These are phyloP conservation scores for Dictyostelium purpureum DNA, from an alignment of 78 protist genomes.

Conservation along the genomic window DNA sequence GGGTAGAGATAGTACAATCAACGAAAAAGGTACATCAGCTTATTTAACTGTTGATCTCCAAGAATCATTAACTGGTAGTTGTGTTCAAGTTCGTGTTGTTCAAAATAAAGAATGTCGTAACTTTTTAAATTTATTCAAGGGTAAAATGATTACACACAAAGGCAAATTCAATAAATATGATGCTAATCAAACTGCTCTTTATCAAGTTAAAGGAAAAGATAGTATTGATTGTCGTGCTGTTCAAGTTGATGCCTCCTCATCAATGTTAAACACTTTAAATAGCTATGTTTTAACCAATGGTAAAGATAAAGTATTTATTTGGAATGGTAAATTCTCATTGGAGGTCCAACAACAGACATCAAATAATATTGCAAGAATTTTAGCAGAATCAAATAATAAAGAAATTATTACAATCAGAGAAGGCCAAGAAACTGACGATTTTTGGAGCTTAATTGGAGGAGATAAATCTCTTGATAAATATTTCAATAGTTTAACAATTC, in stretches of 20 bases:
- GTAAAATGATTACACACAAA: conserved; percentile 47
- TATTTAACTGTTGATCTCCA: conserved; percentile 73
- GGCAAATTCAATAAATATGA: conserved; percentile 38
- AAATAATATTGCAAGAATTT: not conserved
- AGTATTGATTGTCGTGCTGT: conserved; percentile 44
- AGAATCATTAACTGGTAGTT: conserved; percentile 39
- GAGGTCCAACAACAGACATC: conserved; percentile 2
- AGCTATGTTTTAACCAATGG: conserved; percentile 1
- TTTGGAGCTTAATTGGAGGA: conserved; percentile 8
- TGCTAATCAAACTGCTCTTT: not conserved
- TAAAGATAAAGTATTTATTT: conserved; percentile 17
- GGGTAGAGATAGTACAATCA: conserved; percentile 64
- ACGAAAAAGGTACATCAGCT: conserved; percentile 83
- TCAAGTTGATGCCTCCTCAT: conserved; percentile 2
- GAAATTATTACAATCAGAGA: not conserved
- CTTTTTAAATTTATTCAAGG: conserved; percentile 70
- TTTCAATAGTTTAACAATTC: not conserved
- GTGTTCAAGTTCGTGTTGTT: conserved; percentile 66
- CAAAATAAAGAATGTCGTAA: conserved; percentile 70
- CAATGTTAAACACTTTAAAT: conserved; percentile 44
- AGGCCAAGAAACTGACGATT: conserved; percentile 12
- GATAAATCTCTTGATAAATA: not conserved
- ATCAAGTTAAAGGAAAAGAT: conserved; percentile 39
- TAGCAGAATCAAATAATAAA: not conserved
- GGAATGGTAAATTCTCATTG: conserved; percentile 45